A percentile compares a stretch with the other conserved stretches of the same genome.
phyloP scores from a whole-genome alignment of 805 yeast species.

The Starmera pachycereana region DNA sequence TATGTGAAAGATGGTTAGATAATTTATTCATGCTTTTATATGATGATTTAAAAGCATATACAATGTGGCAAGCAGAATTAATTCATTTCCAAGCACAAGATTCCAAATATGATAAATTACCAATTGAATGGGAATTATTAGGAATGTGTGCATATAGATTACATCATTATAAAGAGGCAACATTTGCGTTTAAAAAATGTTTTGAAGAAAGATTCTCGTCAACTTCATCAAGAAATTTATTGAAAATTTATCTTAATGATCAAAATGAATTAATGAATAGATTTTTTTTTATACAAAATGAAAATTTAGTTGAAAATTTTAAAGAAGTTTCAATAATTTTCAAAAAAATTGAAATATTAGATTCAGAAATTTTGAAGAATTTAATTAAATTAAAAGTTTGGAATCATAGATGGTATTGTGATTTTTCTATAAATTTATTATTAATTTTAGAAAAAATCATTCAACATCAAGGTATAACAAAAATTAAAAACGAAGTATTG shows the following conservation, averaged over 20 bases:
- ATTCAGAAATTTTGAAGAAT: constrained; percentile 53
- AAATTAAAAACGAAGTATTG: constrained; percentile 60
- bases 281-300: constrained; percentile 13
- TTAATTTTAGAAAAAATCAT: constrained; percentile 49
- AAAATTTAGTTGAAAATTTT: constrained; percentile 22
- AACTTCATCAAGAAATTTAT: constrained; percentile 61
- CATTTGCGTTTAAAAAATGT: constrained; percentile 70
- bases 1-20: constrained; percentile 70
- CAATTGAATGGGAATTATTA: constrained; percentile 86
- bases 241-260: constrained; percentile 41
- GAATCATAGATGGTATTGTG: constrained; percentile 97
- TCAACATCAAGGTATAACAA: constrained; percentile 68
- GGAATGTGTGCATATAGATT: constrained; percentile 81
- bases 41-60: constrained; percentile 71
- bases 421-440: constrained; percentile 67
- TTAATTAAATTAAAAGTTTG: constrained; percentile 82
- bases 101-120: constrained; percentile 62
- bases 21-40: constrained; percentile 57
- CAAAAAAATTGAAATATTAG: constrained; percentile 13
- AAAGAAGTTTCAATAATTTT: not conserved
- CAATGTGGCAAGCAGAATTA: constrained; percentile 89
- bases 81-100: constrained; percentile 86
- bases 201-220: constrained; percentile 71
- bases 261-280: constrained; percentile 13
- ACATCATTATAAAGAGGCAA: constrained; percentile 81